Base-by-base conservation (phyloP, 768 basidiomycete species). In the Kwoniella sp. region DNA sequence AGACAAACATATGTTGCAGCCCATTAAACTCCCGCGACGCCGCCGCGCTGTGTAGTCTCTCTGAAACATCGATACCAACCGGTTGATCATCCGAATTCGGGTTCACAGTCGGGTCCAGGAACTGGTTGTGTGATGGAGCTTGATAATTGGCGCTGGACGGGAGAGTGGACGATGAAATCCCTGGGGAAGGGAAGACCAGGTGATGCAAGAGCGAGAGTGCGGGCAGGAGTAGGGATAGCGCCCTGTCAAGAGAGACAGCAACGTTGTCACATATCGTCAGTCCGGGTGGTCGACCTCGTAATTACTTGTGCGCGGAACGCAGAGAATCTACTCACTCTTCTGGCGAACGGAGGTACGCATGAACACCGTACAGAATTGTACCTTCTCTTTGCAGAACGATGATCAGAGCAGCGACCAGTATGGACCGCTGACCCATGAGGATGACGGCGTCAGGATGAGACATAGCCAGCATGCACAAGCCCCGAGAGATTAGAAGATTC, bases 391-490 rank as follows among this genome's bases (percentile, higher is more conserved):
- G 64, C 19, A 79, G 64, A 1, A 76, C 58, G 9, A 69, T 21
- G 50, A 76, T 58, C 19, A 79, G 58, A 12, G 73, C 73, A 8
- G 73, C 67, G 1, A 71, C 59, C 17, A 79, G 55, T 12, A 72
- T 48, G 4, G 71, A 64, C 21, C 63, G 58, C 26, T 77, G 66
- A 5, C 63, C 68, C 13, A 79, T 58, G 12, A 77, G 53, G 5
- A 74, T 56, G 19, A 71, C 64, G 17, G 73, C 76, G 46, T 79
- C 76, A 3, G 56, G 56, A 52, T 79, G 69, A 1, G 71, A 62
- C 37, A 73, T 65, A 4, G 70, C 58, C 0, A 79, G 24, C 54
- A 68, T 68, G 15, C 72, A 64, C n/a, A 71, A 44, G 13, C 64
- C 66, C 36, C 56, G 53, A 24, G 69, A 27, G 49, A 71, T 64